These are phyloP conservation scores for Cavenderia fasciculata DNA, from an alignment of 78 protist genomes.

Conservation along the genomic window DNA sequence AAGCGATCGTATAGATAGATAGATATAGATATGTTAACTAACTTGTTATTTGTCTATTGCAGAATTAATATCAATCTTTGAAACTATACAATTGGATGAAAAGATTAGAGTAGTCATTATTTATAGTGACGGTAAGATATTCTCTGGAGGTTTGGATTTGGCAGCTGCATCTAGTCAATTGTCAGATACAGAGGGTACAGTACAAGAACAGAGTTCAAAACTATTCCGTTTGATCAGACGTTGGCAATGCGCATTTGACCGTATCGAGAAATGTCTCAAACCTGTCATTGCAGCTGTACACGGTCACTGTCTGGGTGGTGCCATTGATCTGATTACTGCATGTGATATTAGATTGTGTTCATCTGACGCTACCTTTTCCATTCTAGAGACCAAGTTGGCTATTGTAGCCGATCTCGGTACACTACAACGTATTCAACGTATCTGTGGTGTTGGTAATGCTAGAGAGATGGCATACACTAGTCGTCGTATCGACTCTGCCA, in stretches of 20 bases:
- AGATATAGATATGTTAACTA: background rate
- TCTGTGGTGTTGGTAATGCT: slow-evolving; percentile 63
- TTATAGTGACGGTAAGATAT: slow-evolving; percentile 47
- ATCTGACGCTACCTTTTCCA: slow-evolving; percentile 70
- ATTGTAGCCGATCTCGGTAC: slow-evolving; percentile 93
- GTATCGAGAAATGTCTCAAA: slow-evolving; percentile 59
- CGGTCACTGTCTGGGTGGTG: slow-evolving; percentile 86
- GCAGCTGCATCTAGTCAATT: background rate
- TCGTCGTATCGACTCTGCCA: slow-evolving; percentile 29
- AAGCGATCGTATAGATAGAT: no score
- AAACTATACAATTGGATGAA: slow-evolving; percentile 53
- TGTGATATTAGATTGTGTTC: slow-evolving; percentile 83
- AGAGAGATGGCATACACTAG: slow-evolving; percentile 87
- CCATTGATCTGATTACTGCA: slow-evolving; percentile 84
- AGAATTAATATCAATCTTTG: slow-evolving; percentile 46
- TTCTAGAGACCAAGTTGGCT: slow-evolving; percentile 86
- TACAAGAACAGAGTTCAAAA: background rate
- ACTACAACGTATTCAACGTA: slow-evolving; percentile 80
- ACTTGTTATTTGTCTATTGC: background rate
- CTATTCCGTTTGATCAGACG: slow-evolving; percentile 46
- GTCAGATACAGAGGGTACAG: background rate
- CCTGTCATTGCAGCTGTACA: slow-evolving; percentile 86
- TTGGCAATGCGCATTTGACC: slow-evolving; percentile 72
- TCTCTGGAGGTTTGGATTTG: slow-evolving; percentile 63
- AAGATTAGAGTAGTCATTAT: slow-evolving; percentile 38